Percentiles rank a stretch among this genome's conserved stretches.
Evolutionary conservation across 306 rosid genomes (phyloP).

Genomic region (Morella rubra): DNA sequence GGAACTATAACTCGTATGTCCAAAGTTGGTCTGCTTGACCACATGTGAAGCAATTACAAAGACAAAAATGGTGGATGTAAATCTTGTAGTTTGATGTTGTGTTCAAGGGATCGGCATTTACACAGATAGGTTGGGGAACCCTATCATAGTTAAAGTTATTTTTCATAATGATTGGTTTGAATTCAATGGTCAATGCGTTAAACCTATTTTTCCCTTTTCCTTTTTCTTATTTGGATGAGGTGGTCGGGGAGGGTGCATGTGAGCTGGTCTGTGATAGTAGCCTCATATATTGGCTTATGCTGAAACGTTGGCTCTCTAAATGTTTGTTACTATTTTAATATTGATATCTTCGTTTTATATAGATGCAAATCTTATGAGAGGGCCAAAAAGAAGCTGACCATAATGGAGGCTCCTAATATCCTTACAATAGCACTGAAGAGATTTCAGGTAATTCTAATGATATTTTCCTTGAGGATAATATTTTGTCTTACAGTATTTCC

Average conservation of each 20-base stretch:
- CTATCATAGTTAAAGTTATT: background rate
- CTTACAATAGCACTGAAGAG: slow-evolving; percentile 95
- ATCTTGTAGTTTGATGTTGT: background rate
- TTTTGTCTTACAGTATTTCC: slow-evolving; percentile 7
- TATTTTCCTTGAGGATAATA: slow-evolving; percentile 11
- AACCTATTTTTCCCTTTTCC: background rate
- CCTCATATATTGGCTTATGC: slow-evolving; percentile 1
- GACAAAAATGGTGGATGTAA: background rate
- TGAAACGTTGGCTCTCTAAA: background rate
- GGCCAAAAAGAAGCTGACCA: slow-evolving; percentile 92
- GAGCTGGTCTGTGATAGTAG: background rate
- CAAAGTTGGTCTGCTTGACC: background rate
- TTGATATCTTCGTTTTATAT: slow-evolving; percentile 29
- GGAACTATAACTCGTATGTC: background rate
- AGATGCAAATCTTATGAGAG: slow-evolving; percentile 95
- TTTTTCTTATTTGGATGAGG: background rate
- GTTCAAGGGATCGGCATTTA: background rate
- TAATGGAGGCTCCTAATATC: slow-evolving; percentile 90
- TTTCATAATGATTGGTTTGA: background rate
- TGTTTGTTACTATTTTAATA: slow-evolving; percentile 1
- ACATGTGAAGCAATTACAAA: background rate
- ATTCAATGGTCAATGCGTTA: background rate
- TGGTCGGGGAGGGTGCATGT: background rate
- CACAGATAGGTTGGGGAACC: background rate
- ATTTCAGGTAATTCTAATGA: slow-evolving; percentile 67